Conservation (phyloP, 352 stramenopile genomes). For the Phytophthora niederhauseri region DNA sequence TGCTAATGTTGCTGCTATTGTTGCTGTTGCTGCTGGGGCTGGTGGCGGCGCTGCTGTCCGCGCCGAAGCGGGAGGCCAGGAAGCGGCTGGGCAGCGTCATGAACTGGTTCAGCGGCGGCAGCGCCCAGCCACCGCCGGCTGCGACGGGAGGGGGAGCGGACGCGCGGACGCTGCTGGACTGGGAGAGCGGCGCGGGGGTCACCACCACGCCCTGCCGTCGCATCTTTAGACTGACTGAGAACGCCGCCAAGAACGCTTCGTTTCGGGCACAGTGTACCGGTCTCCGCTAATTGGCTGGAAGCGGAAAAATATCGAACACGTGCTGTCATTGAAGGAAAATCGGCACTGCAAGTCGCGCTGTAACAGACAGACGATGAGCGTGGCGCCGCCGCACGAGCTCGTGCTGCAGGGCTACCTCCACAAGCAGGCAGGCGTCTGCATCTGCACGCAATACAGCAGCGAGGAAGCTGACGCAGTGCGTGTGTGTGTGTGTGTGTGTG, state of each 20-base stretch:
- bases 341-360: neutral
- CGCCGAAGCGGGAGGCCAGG: constrained; percentile 21
- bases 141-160: neutral
- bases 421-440: constrained; percentile 59
- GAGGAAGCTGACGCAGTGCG: neutral
- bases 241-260: neutral
- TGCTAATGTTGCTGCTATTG: neutral
- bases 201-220: constrained; percentile 17
- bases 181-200: neutral
- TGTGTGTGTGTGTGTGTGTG: no score
- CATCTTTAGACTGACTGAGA: constrained; percentile 23
- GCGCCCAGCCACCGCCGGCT: constrained; percentile 13
- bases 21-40: neutral
- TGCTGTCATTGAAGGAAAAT: neutral
- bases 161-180: constrained; percentile 1
- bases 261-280: neutral
- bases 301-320: neutral
- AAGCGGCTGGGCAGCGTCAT: constrained; percentile 38
- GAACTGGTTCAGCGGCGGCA: constrained; percentile 42
- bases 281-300: neutral
- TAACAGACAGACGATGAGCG: constrained; percentile 46
- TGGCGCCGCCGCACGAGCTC: constrained; percentile 50
- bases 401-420: constrained; percentile 87
- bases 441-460: neutral
- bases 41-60: constrained; percentile 3